A percentile compares a stretch with the other conserved stretches of the same genome.
Conservation (phyloP, 257 asterid genomes). For the Solanum paucissectum region DNA sequence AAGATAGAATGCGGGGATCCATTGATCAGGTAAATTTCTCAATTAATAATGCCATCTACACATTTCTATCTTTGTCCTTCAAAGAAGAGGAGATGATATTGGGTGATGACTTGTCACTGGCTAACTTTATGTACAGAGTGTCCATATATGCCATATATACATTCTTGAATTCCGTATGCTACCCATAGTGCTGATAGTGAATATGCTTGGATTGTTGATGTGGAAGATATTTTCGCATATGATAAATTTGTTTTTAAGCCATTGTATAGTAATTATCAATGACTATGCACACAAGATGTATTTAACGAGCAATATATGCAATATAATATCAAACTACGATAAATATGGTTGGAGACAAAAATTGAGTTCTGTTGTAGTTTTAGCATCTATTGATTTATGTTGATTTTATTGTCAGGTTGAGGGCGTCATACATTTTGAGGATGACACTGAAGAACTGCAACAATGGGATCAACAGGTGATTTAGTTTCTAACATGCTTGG, state of each 20-base stretch:
- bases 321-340: neutral
- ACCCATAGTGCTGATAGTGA: neutral
- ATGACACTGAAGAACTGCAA: constrained; percentile 87
- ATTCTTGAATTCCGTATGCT: neutral
- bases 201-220: neutral
- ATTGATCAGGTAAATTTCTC: constrained; percentile 72
- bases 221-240: neutral
- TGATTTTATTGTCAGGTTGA: constrained; percentile 49
- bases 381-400: neutral
- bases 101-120: neutral
- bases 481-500: neutral
- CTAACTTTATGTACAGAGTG: neutral
- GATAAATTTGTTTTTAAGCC: neutral
- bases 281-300: neutral
- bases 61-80: neutral
- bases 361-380: neutral
- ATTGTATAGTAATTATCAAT: neutral
- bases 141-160: neutral
- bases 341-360: neutral
- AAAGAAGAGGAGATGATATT: neutral
- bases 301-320: neutral
- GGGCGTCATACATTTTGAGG: constrained; percentile 93
- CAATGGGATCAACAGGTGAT: constrained; percentile 99
- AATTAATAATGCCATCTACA: neutral
- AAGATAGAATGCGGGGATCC: constrained; percentile 97